Base-by-base conservation (phyloP, 2,329 filamentous ascomycete species). In the Pseudocercospora fuligena region DNA sequence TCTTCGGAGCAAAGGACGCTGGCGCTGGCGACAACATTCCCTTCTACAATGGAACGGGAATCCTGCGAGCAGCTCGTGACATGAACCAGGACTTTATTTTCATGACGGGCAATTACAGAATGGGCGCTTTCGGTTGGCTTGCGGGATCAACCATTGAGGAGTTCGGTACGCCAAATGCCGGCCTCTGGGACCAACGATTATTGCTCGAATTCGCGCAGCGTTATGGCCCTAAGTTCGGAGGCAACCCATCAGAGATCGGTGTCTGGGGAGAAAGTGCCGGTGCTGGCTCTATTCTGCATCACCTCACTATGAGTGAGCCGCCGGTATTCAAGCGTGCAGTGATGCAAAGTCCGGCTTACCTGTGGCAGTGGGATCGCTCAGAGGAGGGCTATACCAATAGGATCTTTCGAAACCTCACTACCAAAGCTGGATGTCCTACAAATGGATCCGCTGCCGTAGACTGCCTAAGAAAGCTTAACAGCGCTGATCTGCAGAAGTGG, bases 201-300 rank as follows among this genome's bases (percentile, higher is more conserved):
- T 85, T 85, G 25, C 76, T 89, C 7, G 78, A 87, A 70, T 89
- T 87, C 87, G 80, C 88, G 0, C 77, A 78, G 2, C 19, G 47
- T 2, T 58, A 75, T 77, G 83, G 69, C 74, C 81, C 11, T 16
- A 71, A 72, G 49, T 89, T 88, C 69, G 86, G 87, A 9, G 86
- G 86, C 14, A 82, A 87, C 71, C 70, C 70, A 46, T 16, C 14
- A 4, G 40, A 46, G 4, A n/a, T 46, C 16, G 40, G 40, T 16
- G 40, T 46, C 12, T 46, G 40, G 40, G 85, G 84, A 6, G 76
- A 84, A 66, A 84, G 81, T 12, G 84, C 86, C 8, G 85, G 86
- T 29, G 85, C 78, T 8, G 84, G 84, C 0, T 84, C 81, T 2
- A 82, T 88, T 64, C 80, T 86, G 76, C 84, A 87, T 69, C 85